Percentiles rank a stretch among this genome's conserved stretches.
Conservation (phyloP, 176 grass and related monocot genomes). For the Musa schizocarpa region DNA sequence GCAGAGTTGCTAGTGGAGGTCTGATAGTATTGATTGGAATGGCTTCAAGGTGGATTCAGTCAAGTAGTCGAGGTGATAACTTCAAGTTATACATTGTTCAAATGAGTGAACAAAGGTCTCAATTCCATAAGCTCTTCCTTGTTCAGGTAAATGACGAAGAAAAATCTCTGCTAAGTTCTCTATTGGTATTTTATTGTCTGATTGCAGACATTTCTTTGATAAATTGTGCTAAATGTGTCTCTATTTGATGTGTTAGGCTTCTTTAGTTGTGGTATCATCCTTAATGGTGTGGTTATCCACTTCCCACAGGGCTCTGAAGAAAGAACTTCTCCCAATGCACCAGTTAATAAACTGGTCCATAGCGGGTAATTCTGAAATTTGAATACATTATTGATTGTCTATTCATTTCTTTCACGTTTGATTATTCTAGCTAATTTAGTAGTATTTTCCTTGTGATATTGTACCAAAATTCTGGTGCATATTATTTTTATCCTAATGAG, state of each 20-base stretch:
- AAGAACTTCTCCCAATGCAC: slow-evolving; percentile 63
- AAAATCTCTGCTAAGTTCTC: slow-evolving; percentile 2
- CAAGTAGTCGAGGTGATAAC: slow-evolving; percentile 34
- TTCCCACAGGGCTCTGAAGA: slow-evolving; percentile 64
- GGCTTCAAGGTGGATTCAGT: slow-evolving; percentile 50
- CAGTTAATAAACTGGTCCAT: slow-evolving; percentile 84
- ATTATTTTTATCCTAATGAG: too few relatives aligned
- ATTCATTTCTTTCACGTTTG: background rate
- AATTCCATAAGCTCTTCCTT: slow-evolving; percentile 48
- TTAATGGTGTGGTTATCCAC: slow-evolving; percentile 89
- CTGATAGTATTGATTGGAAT: slow-evolving; percentile 63
- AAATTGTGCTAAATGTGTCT: background rate
- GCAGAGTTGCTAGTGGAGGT: slow-evolving; percentile 72
- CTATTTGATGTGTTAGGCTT: slow-evolving; percentile 35
- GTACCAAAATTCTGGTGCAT: background rate
- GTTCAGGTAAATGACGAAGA: slow-evolving; percentile 46
- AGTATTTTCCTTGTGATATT: background rate
- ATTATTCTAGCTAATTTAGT: background rate
- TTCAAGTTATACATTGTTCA: slow-evolving; percentile 62
- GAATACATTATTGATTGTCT: slow-evolving; percentile 19
- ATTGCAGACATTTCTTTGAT: slow-evolving; percentile 13
- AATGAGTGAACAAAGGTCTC: slow-evolving; percentile 36
- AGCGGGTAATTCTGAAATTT: slow-evolving; percentile 41
- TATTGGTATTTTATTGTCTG: slow-evolving; percentile 18
- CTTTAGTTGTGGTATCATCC: slow-evolving; percentile 69